Evolutionary conservation across 1,284 basidiomycete genomes (phyloP), one percentile per base, ranked within the genome.

Genomic region (Moesziomyces globuligerus): DNA sequence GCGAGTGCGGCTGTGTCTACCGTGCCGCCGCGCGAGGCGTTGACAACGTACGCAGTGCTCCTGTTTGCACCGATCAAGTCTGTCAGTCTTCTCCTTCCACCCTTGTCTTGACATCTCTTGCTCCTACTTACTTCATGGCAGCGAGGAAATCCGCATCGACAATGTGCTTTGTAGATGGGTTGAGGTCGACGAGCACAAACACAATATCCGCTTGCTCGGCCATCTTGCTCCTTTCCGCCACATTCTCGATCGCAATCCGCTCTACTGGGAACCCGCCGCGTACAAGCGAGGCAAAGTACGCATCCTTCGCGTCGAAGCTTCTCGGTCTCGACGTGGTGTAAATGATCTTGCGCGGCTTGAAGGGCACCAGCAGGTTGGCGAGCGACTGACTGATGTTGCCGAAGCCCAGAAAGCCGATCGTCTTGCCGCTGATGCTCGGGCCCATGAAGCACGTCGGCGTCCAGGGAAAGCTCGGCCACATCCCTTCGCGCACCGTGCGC

Each of bases 331-430:
- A 76, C 5, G 74, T 73, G 4, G 71, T 73, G 42, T 75, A 80
- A 1, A 76, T 11, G 8, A 80, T 57, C 28, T 48, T 50, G 0
- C 32, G 50, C 0, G 76, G 76, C 24, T 53, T 50, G 55, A 78
- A 78, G 15, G 74, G 49, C 6, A 70, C 52, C 11, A 78, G 49
- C 18, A 70, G 58, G 34, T 53, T 60, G 23, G 48, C 68, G 9
- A 74, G 38, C 1, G 53, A 52, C 52, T 76, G 76, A 17, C 59
- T 55, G 53, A 78, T 96, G 42, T 94, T 89, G 6, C 94, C 95
- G 76, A 97, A 97, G 8, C 95, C 94, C 28, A 97, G 85, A 84
- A 98, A 95, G 0, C 93, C 94, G 4, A 90, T 87, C 2, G 89
- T 94, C 55, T 90, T 58, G 83, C 75, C 76, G 73, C 72, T 32